Evolutionary conservation across 108 stramenopile genomes (phyloP).

Genomic region (Pelagomonas calceolata): DNA sequence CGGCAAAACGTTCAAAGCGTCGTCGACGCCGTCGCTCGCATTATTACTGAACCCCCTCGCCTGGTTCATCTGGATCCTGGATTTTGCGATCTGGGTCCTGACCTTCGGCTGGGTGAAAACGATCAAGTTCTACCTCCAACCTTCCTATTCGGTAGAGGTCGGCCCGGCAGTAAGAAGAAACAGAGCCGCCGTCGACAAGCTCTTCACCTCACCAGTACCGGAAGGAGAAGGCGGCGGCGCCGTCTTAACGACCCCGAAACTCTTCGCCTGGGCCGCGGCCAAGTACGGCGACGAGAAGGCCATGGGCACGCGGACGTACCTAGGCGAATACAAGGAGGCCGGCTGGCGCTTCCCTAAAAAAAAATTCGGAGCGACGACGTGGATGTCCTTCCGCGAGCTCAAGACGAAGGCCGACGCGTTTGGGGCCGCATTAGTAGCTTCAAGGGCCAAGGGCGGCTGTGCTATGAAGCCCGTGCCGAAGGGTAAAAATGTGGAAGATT

Average conservation of each 20-base stretch:
- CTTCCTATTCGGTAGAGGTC: slow-evolving; percentile 55
- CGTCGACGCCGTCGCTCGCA: not conserved
- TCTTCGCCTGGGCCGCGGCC: slow-evolving; percentile 38
- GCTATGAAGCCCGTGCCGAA: slow-evolving; percentile 51
- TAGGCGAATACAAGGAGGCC: slow-evolving; percentile 38
- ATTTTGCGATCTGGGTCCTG: slow-evolving; percentile 15
- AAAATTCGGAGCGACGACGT: slow-evolving; percentile 56
- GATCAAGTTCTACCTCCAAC: slow-evolving; percentile 48
- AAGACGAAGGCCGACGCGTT: slow-evolving; percentile 53
- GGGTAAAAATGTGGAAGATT: slow-evolving; percentile 54
- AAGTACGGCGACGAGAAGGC: slow-evolving; percentile 33
- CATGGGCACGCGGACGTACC: slow-evolving; percentile 61
- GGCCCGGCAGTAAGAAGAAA: slow-evolving; percentile 50
- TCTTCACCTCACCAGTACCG: slow-evolving; percentile 28
- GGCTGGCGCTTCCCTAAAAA: slow-evolving; percentile 29
- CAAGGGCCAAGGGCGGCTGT: slow-evolving; percentile 28
- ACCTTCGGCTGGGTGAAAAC: slow-evolving; percentile 66
- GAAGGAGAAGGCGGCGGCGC: slow-evolving; percentile 22
- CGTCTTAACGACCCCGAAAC: slow-evolving; percentile 56
- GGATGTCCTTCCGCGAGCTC: slow-evolving; percentile 56
- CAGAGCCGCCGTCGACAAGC: slow-evolving; percentile 34
- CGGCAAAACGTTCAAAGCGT: not conserved
- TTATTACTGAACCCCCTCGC: not conserved
- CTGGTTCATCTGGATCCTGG: not conserved
- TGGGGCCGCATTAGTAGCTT: slow-evolving; percentile 60